phyloP scores from a whole-genome alignment of 1,139 yeast genomes.

The Pichia sp. region DNA sequence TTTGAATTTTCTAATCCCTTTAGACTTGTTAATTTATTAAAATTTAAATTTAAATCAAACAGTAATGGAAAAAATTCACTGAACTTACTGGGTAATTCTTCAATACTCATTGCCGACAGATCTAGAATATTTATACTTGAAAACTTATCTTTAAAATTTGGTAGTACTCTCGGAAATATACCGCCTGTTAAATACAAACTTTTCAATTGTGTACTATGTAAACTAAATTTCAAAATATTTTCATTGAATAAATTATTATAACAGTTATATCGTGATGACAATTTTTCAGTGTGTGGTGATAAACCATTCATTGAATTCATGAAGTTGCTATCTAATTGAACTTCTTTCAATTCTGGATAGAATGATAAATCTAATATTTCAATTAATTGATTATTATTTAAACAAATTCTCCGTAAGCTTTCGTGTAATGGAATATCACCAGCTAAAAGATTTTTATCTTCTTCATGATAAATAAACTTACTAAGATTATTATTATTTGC shows the following conservation, averaged over 20 bases:
- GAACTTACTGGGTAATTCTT: constrained; percentile 34
- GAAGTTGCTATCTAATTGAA: constrained; percentile 44
- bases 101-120: constrained; percentile 41
- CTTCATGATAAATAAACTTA: constrained; percentile 1
- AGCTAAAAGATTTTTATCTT: not conserved
- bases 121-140: constrained; percentile 37
- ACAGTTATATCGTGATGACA: constrained; percentile 39
- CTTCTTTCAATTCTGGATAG: constrained; percentile 38
- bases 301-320: constrained; percentile 26
- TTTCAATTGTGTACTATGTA: constrained; percentile 11
- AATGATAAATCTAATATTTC: constrained; percentile 29
- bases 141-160: constrained; percentile 26
- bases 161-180: constrained; percentile 4
- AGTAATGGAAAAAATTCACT: constrained; percentile 40
- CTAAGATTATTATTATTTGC: constrained; percentile 38
- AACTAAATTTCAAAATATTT: constrained; percentile 14
- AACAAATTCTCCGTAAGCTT: constrained; percentile 38
- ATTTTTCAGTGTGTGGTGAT: constrained; percentile 29
- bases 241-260: constrained; percentile 20
- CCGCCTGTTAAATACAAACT: constrained; percentile 24
- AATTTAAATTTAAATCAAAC: constrained; percentile 43
- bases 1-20: constrained; percentile 26
- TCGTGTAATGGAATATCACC: constrained; percentile 18
- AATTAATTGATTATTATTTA: constrained; percentile 37
- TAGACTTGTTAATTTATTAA: constrained; percentile 36